Evolutionary conservation across 495 filamentous ascomycete genomes (phyloP).

Genomic region (Chaetomium fimeti): DNA sequence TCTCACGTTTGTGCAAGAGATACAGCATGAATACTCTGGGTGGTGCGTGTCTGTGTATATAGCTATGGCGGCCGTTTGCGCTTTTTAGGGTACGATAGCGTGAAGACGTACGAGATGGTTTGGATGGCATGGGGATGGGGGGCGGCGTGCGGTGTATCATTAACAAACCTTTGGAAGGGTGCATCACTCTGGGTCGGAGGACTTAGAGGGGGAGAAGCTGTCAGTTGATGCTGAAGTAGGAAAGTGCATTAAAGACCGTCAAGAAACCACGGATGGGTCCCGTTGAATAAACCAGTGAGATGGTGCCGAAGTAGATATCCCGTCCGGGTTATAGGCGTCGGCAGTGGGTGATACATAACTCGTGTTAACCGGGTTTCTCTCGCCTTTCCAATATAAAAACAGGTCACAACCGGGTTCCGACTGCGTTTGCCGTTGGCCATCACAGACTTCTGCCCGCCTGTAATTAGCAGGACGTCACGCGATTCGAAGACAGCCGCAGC

Average conservation of each 20-base stretch:
- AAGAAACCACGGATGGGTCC: not conserved
- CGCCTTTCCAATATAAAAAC: not conserved
- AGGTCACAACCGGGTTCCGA: not conserved
- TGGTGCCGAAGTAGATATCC: no score
- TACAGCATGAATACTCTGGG: not conserved
- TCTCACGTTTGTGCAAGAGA: not conserved
- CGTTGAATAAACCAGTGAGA: not conserved
- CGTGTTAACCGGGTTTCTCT: not conserved
- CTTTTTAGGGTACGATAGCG: not conserved
- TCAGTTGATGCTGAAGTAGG: not conserved
- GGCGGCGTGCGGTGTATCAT: conserved; percentile 4
- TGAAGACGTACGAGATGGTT: not conserved
- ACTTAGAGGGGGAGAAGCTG: not conserved
- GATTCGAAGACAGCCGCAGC: no score
- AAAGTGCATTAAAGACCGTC: not conserved
- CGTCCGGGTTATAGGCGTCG: not conserved
- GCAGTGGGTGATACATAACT: no score
- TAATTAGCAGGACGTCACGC: no score
- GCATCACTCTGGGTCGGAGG: not conserved
- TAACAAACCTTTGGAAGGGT: not conserved
- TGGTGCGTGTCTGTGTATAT: not conserved
- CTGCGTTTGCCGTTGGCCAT: not conserved
- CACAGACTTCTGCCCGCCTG: not conserved
- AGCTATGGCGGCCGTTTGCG: not conserved
- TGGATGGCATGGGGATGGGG: not conserved